Evolutionary conservation across 2,329 filamentous ascomycete species (phyloP), one percentile per base, ranked within the genome.

Genomic region (Rhynchosporium secalis): DNA sequence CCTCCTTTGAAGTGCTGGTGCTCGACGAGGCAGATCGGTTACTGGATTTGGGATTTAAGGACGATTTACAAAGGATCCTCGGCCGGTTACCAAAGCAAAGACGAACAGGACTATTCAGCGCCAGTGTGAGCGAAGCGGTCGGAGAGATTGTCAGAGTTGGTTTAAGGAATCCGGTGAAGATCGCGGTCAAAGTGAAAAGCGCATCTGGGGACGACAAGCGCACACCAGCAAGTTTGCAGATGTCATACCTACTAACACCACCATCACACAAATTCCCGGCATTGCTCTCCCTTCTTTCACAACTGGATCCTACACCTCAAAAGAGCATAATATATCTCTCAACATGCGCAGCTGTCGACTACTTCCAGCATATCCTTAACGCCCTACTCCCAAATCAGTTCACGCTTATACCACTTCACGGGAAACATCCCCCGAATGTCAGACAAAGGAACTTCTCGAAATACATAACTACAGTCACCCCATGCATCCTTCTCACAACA

Each of bases 21-120:
- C 83, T 99, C 41, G 95, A 99, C 73, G 95, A 99, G 78, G 95
- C 94, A 56, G 95, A 99, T 76, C 84, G 95, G 63, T 79, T 99
- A 31, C 81, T 99, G 10, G 95, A 99, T 76, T 82, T 98, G 28
- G 95, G 96, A 5, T 98, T 99, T 77, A 95, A 96, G 75, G 88
- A 91, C 61, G 92, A 96, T 69, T 77, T 99, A 33, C 91, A 95
- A 69, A 90, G 86, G 60, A 96, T 98, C 46, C 78, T 99, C 28
- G 85, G 86, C 0, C 84, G 90, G 15, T 78, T 99, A 5, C 95
- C 95, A 0, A 99, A 99, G 73, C 95, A 99, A 75, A 83, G 95
- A 57, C 84, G 95, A 55, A 99, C 95, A 0, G 95, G 95, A 0
- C 79, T 99, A 0, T 99, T 98, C 77, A 96, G 92, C 72, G 95